Evolutionary conservation across 73 alveolate species (phyloP).

Genomic region (Breviolum minutum): DNA sequence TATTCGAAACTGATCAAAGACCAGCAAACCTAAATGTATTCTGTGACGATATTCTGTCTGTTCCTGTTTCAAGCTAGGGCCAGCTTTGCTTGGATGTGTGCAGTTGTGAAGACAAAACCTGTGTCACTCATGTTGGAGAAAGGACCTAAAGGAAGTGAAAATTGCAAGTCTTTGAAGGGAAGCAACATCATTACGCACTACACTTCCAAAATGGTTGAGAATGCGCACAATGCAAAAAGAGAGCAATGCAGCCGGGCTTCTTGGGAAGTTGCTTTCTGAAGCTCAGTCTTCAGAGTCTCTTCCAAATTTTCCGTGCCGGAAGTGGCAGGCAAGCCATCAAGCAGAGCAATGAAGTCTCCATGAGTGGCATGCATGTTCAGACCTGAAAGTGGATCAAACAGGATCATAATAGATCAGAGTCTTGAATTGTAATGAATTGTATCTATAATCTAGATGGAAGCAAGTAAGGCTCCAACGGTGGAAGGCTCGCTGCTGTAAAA

Average conservation of each 20-base stretch:
- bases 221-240: background rate
- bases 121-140: no score
- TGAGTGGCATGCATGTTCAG: conserved; percentile 65
- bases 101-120: no score
- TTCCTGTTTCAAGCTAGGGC: no score
- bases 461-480: conserved; percentile 52
- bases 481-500: conserved; percentile 66
- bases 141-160: background rate
- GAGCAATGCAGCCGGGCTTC: background rate
- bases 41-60: no score
- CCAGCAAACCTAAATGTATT: no score
- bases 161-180: background rate
- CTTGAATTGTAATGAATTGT: background rate
- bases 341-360: conserved; percentile 47
- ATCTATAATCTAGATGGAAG: background rate
- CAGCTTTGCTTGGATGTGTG: no score
- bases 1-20: background rate
- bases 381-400: background rate
- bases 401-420: background rate
- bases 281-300: conserved; percentile 38
- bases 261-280: conserved; percentile 33
- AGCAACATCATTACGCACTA: no score
- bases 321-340: conserved; percentile 64
- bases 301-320: conserved; percentile 50
- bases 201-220: no score